A percentile compares a stretch with the other conserved stretches of the same genome.
phyloP scores from a whole-genome alignment of 371 early-diverging fungal species.

The Mucor lusitanicus region DNA sequence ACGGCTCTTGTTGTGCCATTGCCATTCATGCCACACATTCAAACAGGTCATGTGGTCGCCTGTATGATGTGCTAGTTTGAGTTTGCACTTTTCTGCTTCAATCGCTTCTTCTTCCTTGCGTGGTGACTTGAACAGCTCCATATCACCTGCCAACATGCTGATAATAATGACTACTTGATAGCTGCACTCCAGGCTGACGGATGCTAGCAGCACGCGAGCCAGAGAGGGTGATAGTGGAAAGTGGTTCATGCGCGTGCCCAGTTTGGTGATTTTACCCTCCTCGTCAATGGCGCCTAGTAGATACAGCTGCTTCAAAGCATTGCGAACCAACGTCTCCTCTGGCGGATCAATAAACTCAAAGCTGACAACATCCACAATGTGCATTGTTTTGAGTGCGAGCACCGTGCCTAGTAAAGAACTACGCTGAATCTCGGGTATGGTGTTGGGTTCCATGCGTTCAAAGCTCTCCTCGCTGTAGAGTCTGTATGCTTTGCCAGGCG shows the following conservation, averaged over 20 bases:
- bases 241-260: constrained; percentile 93
- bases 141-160: constrained; percentile 86
- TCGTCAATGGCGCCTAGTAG: constrained; percentile 95
- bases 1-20: constrained; percentile 71
- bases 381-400: constrained; percentile 87
- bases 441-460: constrained; percentile 79
- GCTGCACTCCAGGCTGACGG: constrained; percentile 50
- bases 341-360: constrained; percentile 98
- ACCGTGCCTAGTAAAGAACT: constrained; percentile 90
- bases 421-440: constrained; percentile 95
- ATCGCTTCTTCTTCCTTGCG: constrained; percentile 73
- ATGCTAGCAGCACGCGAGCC: constrained; percentile 84
- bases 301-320: constrained; percentile 90
- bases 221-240: constrained; percentile 96
- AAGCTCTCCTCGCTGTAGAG: constrained; percentile 92
- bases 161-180: constrained; percentile 54
- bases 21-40: constrained; percentile 88
- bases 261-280: constrained; percentile 84
- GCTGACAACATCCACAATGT: constrained; percentile 88
- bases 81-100: constrained; percentile 80
- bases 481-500: constrained; percentile 94
- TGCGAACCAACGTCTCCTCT: constrained; percentile 77
- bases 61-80: constrained; percentile 62
- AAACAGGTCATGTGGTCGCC: constrained; percentile 94
- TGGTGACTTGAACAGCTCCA: constrained; percentile 77